Evolutionary conservation across 2,329 filamentous ascomycete genomes (phyloP).

Genomic region (Ascochyta viciae-villosae): DNA sequence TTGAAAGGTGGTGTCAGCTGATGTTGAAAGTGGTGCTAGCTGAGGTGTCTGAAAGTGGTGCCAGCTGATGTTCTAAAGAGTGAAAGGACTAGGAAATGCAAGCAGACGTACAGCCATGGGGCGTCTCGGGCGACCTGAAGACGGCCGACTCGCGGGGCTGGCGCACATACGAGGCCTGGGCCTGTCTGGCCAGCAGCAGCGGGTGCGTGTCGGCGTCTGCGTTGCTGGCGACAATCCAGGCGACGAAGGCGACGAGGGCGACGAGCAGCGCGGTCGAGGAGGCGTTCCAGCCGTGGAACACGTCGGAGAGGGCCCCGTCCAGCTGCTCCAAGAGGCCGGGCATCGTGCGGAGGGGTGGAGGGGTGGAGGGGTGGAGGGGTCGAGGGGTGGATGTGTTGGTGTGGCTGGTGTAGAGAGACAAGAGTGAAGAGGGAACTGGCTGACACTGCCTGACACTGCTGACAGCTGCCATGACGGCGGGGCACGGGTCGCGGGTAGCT

Average conservation of each 20-base stretch:
- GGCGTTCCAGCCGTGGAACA: slow-evolving; percentile 81
- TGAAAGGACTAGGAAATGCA: too few species aligned
- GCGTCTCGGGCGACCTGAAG: slow-evolving; percentile 83
- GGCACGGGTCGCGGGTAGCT: too few species aligned
- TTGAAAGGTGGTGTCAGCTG: slow-evolving; percentile 23
- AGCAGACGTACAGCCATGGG: slow-evolving; percentile 68
- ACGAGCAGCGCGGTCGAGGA: slow-evolving; percentile 77
- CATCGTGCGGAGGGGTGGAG: slow-evolving; percentile 35
- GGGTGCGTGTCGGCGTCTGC: slow-evolving; percentile 91
- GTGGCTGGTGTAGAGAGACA: too few species aligned
- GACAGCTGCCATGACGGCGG: too few species aligned
- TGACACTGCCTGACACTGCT: too few species aligned
- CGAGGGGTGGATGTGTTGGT: too few species aligned
- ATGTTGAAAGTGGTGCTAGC: too few species aligned
- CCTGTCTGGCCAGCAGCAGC: slow-evolving; percentile 85
- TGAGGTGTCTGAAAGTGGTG: too few species aligned
- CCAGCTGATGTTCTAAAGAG: too few species aligned
- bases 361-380: too few species aligned
- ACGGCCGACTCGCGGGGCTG: slow-evolving; percentile 84
- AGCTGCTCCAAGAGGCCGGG: slow-evolving; percentile 66
- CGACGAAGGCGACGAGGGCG: slow-evolving; percentile 69
- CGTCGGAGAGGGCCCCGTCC: slow-evolving; percentile 72
- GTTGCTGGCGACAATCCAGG: slow-evolving; percentile 73
- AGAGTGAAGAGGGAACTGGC: too few species aligned
- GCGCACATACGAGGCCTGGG: slow-evolving; percentile 77